Conservation (phyloP, 768 basidiomycete species). For the Hygrophoropsis aurantiaca region DNA sequence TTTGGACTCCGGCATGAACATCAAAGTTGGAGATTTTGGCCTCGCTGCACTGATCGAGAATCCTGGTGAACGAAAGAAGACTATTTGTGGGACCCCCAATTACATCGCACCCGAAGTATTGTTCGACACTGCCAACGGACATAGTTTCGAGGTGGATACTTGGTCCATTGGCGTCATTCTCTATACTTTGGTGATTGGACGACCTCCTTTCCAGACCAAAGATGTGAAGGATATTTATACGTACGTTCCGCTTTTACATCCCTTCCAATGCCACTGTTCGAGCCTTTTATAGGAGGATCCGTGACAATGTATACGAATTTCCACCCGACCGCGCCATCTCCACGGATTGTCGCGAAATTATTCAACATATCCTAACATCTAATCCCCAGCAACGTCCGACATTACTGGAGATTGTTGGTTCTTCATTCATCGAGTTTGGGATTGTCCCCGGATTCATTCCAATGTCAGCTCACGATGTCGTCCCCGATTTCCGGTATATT, state of each 20-base stretch:
- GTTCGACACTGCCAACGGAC: constrained; percentile 93
- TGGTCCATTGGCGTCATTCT: constrained; percentile 98
- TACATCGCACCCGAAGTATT: constrained; percentile 98
- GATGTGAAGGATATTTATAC: constrained; percentile 97
- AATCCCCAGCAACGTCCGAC: constrained; percentile 82
- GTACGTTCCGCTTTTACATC: constrained; percentile 39
- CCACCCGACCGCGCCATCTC: constrained; percentile 76
- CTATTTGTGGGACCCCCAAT: constrained; percentile 97
- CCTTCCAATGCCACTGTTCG: constrained; percentile 1
- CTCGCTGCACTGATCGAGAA: constrained; percentile 95
- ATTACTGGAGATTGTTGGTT: constrained; percentile 80
- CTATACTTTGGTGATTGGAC: constrained; percentile 90
- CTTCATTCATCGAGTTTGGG: constrained; percentile 81
- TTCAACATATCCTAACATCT: constrained; percentile 82
- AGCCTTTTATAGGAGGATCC: constrained; percentile 67
- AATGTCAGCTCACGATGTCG: constrained; percentile 67
- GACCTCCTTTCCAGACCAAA: constrained; percentile 98
- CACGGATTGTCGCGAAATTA: constrained; percentile 68
- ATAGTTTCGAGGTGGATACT: constrained; percentile 97
- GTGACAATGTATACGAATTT: constrained; percentile 91
- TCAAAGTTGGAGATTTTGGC: constrained; percentile 97
- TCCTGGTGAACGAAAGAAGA: constrained; percentile 97
- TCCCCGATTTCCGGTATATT: constrained; percentile 76
- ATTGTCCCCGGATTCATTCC: constrained; percentile 83
- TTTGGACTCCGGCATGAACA: constrained; percentile 87